Conservation (phyloP, 2,329 filamentous ascomycete genomes). For the Aspergillus fischeri region DNA sequence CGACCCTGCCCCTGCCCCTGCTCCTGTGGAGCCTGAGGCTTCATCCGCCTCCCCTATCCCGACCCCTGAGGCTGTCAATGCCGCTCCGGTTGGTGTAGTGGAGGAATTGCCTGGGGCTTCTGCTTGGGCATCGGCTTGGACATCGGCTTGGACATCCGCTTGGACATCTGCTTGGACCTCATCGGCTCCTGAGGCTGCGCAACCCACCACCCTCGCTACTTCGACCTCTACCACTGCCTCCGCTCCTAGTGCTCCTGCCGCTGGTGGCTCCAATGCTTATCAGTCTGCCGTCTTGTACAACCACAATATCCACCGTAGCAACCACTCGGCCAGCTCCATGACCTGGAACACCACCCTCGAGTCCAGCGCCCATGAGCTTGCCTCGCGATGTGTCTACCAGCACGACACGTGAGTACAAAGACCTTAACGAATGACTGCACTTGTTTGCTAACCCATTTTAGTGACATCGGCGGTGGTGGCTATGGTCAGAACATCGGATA, state of each 20-base stretch:
- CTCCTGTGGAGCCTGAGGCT: neutral
- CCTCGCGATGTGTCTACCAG: slow-evolving; percentile 63
- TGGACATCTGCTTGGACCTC: slow-evolving; percentile 5
- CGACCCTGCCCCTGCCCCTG: neutral
- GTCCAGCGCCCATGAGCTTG: slow-evolving; percentile 59
- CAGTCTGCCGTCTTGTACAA: slow-evolving; percentile 51
- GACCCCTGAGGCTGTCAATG: neutral
- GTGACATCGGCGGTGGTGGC: slow-evolving; percentile 53
- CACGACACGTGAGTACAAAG: slow-evolving; percentile 66
- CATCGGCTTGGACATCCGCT: slow-evolving; percentile 9
- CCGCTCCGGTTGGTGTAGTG: neutral
- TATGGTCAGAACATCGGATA: slow-evolving; percentile 94
- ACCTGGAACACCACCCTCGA: slow-evolving; percentile 64
- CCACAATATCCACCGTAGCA: slow-evolving; percentile 83
- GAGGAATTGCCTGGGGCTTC: neutral
- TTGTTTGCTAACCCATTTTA: slow-evolving; percentile 14
- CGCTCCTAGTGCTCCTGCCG: slow-evolving; percentile 5
- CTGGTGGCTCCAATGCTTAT: slow-evolving; percentile 12
- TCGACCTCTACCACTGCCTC: slow-evolving; percentile 15
- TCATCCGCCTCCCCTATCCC: neutral
- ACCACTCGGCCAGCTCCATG: slow-evolving; percentile 67
- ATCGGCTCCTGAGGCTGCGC: neutral
- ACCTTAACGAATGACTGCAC: neutral
- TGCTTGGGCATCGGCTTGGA: slow-evolving; percentile 5
- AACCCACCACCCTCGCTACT: slow-evolving; percentile 12